Evolutionary conservation across 345 rosid genomes (phyloP).

Genomic region (Litchi chinensis): DNA sequence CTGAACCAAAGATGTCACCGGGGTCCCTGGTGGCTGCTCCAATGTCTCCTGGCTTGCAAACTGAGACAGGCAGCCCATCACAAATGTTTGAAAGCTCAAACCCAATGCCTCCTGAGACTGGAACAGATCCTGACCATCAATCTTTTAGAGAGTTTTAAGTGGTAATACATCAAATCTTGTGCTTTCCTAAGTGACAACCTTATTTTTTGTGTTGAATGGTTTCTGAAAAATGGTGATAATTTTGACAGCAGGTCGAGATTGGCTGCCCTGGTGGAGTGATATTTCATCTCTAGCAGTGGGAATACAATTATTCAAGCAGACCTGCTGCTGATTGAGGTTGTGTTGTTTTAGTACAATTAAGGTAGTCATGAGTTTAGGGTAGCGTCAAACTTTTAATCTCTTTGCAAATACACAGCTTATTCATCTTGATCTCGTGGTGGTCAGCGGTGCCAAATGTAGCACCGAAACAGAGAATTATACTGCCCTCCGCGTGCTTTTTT

Average conservation of each 20-base stretch:
- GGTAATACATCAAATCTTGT: neutral
- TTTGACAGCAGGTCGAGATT: neutral
- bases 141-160: conserved; percentile 15
- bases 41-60: conserved; percentile 28
- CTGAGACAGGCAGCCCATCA: conserved; percentile 7
- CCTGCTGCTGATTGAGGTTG: neutral
- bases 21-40: conserved; percentile 24
- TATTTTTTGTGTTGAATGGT: conserved; percentile 1
- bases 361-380: neutral
- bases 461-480: neutral
- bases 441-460: neutral
- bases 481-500: neutral
- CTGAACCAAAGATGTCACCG: conserved; percentile 22
- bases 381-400: neutral
- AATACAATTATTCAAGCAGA: neutral
- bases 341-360: conserved; percentile 4
- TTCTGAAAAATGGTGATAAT: neutral
- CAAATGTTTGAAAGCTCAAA: conserved; percentile 24
- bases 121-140: conserved; percentile 12
- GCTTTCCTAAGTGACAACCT: neutral
- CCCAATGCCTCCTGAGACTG: conserved; percentile 17
- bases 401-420: neutral
- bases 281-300: neutral
- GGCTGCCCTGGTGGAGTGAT: neutral
- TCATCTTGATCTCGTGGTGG: conserved; percentile 11